These are phyloP conservation scores for Botrytis porri DNA, from an alignment of 2,329 filamentous ascomycete species.

Conservation along the genomic window DNA sequence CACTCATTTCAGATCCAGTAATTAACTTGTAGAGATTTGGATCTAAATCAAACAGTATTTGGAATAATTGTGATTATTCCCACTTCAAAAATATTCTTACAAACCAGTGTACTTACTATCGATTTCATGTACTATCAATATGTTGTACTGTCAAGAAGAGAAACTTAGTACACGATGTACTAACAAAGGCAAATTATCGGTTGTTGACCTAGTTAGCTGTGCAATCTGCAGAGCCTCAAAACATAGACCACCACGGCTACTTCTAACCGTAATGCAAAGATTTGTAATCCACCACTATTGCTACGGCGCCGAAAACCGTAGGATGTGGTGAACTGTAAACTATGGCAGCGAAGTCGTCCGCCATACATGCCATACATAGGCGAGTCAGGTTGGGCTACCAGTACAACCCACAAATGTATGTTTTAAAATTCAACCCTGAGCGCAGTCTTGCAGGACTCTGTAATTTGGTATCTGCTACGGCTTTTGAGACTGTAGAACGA, in stretches of 20 bases:
- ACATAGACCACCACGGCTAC: background rate
- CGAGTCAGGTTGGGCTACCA: background rate
- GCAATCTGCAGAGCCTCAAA: background rate
- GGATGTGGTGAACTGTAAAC: background rate
- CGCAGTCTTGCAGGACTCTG: background rate
- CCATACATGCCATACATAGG: too few species aligned
- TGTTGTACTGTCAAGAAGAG: too few species aligned
- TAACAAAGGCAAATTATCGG: background rate
- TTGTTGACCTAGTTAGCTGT: background rate
- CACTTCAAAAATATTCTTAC: too few species aligned
- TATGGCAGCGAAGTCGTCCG: background rate
- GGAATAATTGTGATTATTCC: too few species aligned
- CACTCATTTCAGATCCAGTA: too few species aligned
- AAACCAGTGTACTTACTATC: too few species aligned
- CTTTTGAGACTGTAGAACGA: background rate
- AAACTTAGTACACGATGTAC: background rate
- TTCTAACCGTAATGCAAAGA: background rate
- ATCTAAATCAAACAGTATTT: too few species aligned
- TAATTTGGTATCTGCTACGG: too few species aligned
- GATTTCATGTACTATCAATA: too few species aligned
- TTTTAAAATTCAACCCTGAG: background rate
- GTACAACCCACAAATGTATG: background rate
- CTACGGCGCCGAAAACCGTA: background rate
- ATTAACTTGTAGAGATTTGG: too few species aligned
- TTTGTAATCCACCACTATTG: background rate